Conservation (phyloP, 306 rosid genomes). For the Acmispon strigosus region DNA sequence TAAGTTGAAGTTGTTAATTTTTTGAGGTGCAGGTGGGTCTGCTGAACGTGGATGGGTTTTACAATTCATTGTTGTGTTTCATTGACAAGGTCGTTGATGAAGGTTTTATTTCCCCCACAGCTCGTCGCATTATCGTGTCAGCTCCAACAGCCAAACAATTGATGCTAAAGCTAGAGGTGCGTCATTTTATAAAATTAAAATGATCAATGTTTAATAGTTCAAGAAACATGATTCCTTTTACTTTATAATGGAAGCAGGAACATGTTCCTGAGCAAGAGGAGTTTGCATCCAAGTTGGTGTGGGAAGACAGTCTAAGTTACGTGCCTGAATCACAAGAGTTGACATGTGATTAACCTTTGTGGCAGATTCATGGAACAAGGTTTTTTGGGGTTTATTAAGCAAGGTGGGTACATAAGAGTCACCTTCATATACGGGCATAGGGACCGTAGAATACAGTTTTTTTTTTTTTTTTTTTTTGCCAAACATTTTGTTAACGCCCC, state of each 20-base stretch:
- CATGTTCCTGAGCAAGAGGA: constrained; percentile 80
- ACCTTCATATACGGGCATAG: constrained; percentile 9
- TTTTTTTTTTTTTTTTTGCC: background rate
- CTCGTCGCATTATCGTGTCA: constrained; percentile 79
- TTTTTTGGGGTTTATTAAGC: constrained; percentile 15
- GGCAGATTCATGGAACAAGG: constrained; percentile 1
- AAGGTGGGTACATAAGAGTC: constrained; percentile 30
- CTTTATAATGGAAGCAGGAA: constrained; percentile 15
- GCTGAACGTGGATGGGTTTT: constrained; percentile 73
- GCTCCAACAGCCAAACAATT: constrained; percentile 65
- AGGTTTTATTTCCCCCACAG: constrained; percentile 65
- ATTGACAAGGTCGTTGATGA: constrained; percentile 77
- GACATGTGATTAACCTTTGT: constrained; percentile 46
- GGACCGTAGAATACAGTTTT: constrained; percentile 16
- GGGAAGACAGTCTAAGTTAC: constrained; percentile 75
- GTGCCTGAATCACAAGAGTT: constrained; percentile 61
- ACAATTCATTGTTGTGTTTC: constrained; percentile 59
- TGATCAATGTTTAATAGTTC: background rate
- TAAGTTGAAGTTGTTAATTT: background rate
- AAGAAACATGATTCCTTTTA: background rate
- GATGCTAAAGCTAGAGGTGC: constrained; percentile 58
- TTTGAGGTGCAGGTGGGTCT: constrained; percentile 54
- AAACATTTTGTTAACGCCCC: background rate
- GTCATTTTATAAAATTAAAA: background rate
- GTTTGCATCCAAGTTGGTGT: constrained; percentile 78